Conservation (phyloP, 192 early-diverging fungal species). For the Funneliformis geosporum region DNA sequence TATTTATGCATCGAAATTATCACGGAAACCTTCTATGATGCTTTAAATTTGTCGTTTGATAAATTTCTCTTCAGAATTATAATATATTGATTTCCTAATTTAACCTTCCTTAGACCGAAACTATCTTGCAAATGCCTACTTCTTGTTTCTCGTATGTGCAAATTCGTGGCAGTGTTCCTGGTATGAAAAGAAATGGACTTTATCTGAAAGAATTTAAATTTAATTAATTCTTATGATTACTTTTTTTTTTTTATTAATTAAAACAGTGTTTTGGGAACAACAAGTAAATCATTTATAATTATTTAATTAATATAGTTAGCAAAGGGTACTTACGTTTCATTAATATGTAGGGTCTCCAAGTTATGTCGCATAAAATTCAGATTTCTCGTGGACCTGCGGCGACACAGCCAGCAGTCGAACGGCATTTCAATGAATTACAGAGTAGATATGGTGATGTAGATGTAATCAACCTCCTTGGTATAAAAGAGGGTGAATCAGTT, state of each 20-base stretch:
- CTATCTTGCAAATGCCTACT: slow-evolving; percentile 62
- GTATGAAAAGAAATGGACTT: slow-evolving; percentile 35
- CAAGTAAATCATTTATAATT: slow-evolving; percentile 30
- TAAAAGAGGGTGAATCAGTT: slow-evolving; percentile 69
- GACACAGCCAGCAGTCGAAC: slow-evolving; percentile 77
- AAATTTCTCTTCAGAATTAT: too few relatives aligned
- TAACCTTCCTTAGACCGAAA: slow-evolving; percentile 67
- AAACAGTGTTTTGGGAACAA: slow-evolving; percentile 94
- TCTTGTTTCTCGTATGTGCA: slow-evolving; percentile 76
- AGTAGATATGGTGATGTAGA: slow-evolving; percentile 74
- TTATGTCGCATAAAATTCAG: slow-evolving; percentile 81
- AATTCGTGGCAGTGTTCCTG: slow-evolving; percentile 82
- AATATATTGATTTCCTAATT: background rate
- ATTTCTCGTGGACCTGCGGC: slow-evolving; percentile 80
- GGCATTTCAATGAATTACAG: slow-evolving; percentile 75
- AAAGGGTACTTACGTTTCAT: background rate
- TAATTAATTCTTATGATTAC: background rate
- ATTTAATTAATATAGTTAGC: background rate
- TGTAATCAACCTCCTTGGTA: slow-evolving; percentile 77
- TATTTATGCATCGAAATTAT: background rate
- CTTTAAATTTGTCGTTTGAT: too few relatives aligned
- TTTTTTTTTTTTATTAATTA: background rate
- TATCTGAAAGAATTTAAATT: background rate
- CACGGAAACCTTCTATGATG: too few relatives aligned
- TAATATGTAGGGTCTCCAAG: slow-evolving; percentile 67